These are phyloP conservation scores for Claviceps maximensis DNA, from an alignment of 2,329 filamentous ascomycete species.

Conservation along the genomic window DNA sequence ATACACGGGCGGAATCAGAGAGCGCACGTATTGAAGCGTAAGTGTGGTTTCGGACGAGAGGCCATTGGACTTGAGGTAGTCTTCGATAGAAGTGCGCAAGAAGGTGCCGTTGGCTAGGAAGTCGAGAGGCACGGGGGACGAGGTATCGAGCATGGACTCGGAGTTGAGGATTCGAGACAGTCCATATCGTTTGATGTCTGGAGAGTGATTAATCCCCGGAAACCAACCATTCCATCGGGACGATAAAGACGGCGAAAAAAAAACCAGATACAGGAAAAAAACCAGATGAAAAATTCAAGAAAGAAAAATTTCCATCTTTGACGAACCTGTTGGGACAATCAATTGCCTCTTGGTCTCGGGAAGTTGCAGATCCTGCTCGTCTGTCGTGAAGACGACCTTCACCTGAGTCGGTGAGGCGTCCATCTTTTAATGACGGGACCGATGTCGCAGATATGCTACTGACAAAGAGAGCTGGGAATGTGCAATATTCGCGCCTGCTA, in stretches of 20 bases:
- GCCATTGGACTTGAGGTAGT: conserved; percentile 76
- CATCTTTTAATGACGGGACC: conserved; percentile 14
- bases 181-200: conserved; percentile 57
- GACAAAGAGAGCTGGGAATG: neutral
- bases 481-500: neutral
- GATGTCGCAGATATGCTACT: neutral
- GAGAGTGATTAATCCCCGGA: neutral
- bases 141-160: conserved; percentile 54
- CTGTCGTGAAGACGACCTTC: conserved; percentile 55
- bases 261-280: neutral
- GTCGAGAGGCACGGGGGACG: conserved; percentile 66
- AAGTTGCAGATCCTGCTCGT: conserved; percentile 46
- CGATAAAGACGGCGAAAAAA: neutral
- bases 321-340: conserved; percentile 45
- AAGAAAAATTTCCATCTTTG: neutral
- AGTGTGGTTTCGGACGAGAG: conserved; percentile 81
- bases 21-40: conserved; percentile 84
- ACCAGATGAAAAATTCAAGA: neutral
- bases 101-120: conserved; percentile 93
- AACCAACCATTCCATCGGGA: no score
- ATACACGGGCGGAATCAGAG: conserved; percentile 76
- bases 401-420: conserved; percentile 37
- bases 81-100: conserved; percentile 75
- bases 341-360: conserved; percentile 49
- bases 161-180: conserved; percentile 59